Conservation (phyloP, 306 rosid genomes). For the Citrullus colocynthis region DNA sequence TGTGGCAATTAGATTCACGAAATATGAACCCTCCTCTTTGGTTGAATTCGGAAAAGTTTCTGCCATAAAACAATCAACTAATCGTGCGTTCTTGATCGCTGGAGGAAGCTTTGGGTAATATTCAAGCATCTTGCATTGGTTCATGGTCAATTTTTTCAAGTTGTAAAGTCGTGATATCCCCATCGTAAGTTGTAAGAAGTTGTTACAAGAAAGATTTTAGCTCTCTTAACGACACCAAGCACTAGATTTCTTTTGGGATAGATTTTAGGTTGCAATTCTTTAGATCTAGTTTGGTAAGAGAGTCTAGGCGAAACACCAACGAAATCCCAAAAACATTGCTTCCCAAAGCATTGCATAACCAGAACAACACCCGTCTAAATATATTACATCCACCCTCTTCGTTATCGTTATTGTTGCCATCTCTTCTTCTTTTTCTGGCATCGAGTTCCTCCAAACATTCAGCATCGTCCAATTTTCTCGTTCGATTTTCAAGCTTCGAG, state of each 20-base stretch:
- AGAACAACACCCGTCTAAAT: not conserved
- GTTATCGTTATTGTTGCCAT: no score
- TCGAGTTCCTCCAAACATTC: no score
- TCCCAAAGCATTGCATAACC: not conserved
- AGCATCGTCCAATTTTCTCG: not conserved
- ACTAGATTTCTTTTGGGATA: not conserved
- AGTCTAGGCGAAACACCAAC: not conserved
- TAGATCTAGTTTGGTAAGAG: not conserved
- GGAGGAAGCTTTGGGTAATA: not conserved
- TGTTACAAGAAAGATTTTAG: not conserved
- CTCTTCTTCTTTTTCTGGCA: no score
- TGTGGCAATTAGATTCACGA: not conserved
- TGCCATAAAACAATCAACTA: no score
- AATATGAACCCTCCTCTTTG: not conserved
- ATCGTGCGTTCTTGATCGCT: not conserved
- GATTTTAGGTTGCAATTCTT: not conserved
- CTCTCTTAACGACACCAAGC: not conserved
- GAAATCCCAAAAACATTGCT: not conserved
- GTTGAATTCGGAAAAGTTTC: no score
- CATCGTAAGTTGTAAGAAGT: not conserved
- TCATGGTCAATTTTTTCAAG: accelerated
- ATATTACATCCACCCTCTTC: not conserved
- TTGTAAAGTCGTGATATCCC: conserved; percentile 2
- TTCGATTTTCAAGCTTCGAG: not conserved
- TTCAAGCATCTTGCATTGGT: not conserved